phyloP scores from a whole-genome alignment of 2,329 filamentous ascomycete species.

The Sporothrix inflata region DNA sequence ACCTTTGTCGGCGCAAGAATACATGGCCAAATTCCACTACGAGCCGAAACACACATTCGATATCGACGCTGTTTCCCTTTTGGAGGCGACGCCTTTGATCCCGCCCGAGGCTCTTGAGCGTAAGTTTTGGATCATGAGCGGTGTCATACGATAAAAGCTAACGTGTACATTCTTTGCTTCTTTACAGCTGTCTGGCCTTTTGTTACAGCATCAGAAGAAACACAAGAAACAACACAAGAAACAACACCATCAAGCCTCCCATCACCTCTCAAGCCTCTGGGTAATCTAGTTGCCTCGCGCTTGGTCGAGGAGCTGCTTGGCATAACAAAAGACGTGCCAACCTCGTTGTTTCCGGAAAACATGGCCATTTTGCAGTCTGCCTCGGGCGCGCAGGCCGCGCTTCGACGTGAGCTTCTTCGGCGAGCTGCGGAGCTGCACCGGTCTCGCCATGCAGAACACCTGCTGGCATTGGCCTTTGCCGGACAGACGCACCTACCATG shows the following conservation, averaged over 20 bases:
- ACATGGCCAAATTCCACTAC: not conserved
- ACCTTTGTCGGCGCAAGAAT: not conserved
- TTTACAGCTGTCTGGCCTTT: too few species aligned
- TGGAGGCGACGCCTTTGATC: not conserved
- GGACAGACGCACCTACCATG: not conserved
- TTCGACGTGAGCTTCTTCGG: constrained; percentile 3
- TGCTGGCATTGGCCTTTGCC: not conserved
- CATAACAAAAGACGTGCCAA: too few species aligned
- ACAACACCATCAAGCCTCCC: too few species aligned
- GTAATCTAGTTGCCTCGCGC: too few species aligned
- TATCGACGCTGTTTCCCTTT: not conserved
- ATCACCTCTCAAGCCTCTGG: too few species aligned
- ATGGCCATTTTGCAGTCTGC: not conserved
- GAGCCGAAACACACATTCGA: not conserved
- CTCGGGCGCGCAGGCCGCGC: not conserved
- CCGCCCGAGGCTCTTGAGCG: not conserved
- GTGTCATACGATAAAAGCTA: too few species aligned
- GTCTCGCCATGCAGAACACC: not conserved
- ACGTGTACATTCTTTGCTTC: too few species aligned
- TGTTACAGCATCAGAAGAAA: too few species aligned
- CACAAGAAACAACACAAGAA: too few species aligned
- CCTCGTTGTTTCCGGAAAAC: not conserved
- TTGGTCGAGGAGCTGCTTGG: too few species aligned
- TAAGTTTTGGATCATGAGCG: not conserved
- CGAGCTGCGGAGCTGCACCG: not conserved